Base-by-base conservation (phyloP, 2,329 filamentous ascomycete genomes). In the Zopfia rhizophila region DNA sequence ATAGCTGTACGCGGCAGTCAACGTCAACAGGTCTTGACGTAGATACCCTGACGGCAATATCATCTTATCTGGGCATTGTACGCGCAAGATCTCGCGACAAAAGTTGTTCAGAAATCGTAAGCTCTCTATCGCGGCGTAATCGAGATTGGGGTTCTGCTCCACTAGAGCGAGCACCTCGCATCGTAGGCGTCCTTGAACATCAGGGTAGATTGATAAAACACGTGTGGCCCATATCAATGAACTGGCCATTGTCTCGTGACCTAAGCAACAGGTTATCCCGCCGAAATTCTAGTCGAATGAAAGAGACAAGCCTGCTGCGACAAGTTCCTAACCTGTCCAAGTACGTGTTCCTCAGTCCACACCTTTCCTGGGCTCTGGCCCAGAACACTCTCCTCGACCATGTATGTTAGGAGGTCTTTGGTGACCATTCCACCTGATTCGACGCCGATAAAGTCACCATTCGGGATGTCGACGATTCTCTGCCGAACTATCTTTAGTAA, bases 291-390 rank as follows among this genome's bases (percentile, higher is more conserved):
- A n/a, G n/a, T n/a, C n/a, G n/a, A n/a, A n/a, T n/a, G n/a, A n/a
- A n/a, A n/a, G n/a, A n/a, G n/a, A n/a, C n/a, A n/a, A n/a, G n/a
- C n/a, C n/a, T n/a, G n/a, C n/a, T n/a, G n/a, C n/a, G n/a, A n/a
- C n/a, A n/a, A n/a, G n/a, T n/a, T n/a, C n/a, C 47, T 16, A 48
- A 72, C 67, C 55, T 72, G 62, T 7, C 68, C 70, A n/a, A 72
- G 62, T 4, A 75, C 56, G 30, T 74, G 64, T 41, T 71, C 59
- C 38, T 75, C 73, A 4, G 66, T 65, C 58, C 75, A 77, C n/a
- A n/a, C n/a, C n/a, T n/a, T n/a, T n/a, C n/a, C n/a, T 23, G 50
- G 62, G 13, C 68, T 65, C 3, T 65, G 35, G 12, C 37, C 66
- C 35, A 68, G 65, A 41, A 1, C 61, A 35, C 1, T 68, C 60